A percentile compares a stretch with the other conserved stretches of the same genome.
phyloP scores from a whole-genome alignment of 2,329 filamentous ascomycete species.

The Canariomyces notabilis region DNA sequence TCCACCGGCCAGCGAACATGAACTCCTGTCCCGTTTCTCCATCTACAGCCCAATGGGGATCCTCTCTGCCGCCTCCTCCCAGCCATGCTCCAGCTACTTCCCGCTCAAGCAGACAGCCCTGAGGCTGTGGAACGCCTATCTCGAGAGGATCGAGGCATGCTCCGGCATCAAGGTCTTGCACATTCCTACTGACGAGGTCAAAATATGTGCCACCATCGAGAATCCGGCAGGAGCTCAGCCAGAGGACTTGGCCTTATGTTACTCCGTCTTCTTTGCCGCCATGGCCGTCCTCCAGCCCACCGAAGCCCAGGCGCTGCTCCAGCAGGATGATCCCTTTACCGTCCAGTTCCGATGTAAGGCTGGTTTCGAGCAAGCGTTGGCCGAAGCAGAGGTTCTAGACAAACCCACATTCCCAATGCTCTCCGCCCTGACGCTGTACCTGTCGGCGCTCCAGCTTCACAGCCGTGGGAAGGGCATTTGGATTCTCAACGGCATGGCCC shows the following conservation, averaged over 20 bases:
- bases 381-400: background rate
- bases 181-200: background rate
- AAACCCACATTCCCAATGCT: background rate
- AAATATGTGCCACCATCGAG: background rate
- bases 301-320: background rate
- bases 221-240: background rate
- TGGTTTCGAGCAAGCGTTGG: background rate
- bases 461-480: too few species aligned
- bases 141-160: background rate
- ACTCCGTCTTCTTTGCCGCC: background rate
- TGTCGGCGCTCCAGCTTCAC: too few species aligned
- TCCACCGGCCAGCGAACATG: background rate
- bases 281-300: background rate
- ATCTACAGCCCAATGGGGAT: background rate
- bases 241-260: background rate
- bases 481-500: constrained; percentile 45
- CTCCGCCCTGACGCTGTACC: background rate
- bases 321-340: background rate
- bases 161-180: background rate
- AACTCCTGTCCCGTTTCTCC: background rate
- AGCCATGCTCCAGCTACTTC: background rate
- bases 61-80: background rate
- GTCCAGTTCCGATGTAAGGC: background rate
- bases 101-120: background rate
- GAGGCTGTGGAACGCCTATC: background rate